Evolutionary conservation across 208 protist species (phyloP), one percentile per base, ranked within the genome.

Genomic region (Eutreptiella sp.): DNA sequence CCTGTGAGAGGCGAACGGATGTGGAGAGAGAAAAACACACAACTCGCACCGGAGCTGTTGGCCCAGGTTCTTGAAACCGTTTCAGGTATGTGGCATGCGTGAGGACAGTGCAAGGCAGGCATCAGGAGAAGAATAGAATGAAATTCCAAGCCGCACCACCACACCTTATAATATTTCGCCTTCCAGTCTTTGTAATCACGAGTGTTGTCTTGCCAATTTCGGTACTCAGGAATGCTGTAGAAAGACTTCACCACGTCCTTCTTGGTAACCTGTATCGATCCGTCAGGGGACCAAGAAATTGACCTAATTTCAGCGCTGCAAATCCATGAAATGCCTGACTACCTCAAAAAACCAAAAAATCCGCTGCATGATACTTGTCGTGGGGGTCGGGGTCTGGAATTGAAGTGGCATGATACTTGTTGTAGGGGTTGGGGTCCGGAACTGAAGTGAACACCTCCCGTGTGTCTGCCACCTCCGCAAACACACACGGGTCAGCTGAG

Each of bases 121-220:
- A 53, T 63, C 9, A 7, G 27, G 33, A 16, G 58, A 38, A 4
- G 28, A 21, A 5, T 31, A 4, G 58, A 16, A 28, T 61, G 9
- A 76, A 53, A 31, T 76, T 81, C n/a, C n/a, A n/a, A n/a, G n/a
- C n/a, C n/a, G n/a, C n/a, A n/a, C n/a, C n/a, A n/a, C n/a, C n/a
- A n/a, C n/a, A n/a, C n/a, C 82, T 99, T 99, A 84, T 99, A 99
- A 84, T 99, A 99, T 65, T 99, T 98, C 59, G 99, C 90, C 11
- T 90, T 83, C 80, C 94, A 99, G 29, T 89, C 85, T 36, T 66
- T 81, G 16, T 36, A 53, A 33, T 87, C 68, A 53, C 53, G 64
- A 45, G 83, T 79, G 24, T 70, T 60, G 38, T 75, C 64, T 66
- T 94, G 89, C 95, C 96, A 99, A 50, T 77, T 65, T 43, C 97